Percentiles rank a stretch among this genome's conserved stretches.
phyloP scores from a whole-genome alignment of 306 rosid species.

The Lathyrus aphaca region DNA sequence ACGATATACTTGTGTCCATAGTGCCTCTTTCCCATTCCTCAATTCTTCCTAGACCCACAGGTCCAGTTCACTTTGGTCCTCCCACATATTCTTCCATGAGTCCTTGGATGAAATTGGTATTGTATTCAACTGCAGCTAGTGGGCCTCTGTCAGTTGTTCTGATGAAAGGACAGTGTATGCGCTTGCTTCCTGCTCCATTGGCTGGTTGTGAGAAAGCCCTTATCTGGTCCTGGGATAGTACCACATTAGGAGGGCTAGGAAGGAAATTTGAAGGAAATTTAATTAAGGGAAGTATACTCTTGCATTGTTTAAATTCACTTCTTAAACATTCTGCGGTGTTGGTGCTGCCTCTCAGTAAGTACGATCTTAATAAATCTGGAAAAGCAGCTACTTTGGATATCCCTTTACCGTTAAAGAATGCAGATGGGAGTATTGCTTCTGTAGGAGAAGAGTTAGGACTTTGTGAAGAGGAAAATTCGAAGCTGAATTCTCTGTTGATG shows the following conservation, averaged over 20 bases:
- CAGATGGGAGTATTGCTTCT: slow-evolving; percentile 68
- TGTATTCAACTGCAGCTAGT: slow-evolving; percentile 73
- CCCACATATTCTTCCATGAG: slow-evolving; percentile 91
- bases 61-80: slow-evolving; percentile 94
- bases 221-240: slow-evolving; percentile 95
- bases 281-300: slow-evolving; percentile 79
- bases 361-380: slow-evolving; percentile 77
- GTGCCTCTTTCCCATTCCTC: slow-evolving; percentile 91
- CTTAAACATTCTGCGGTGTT: slow-evolving; percentile 84
- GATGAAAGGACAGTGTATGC: slow-evolving; percentile 93
- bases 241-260: slow-evolving; percentile 84
- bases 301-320: slow-evolving; percentile 90
- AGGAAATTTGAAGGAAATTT: slow-evolving; percentile 81
- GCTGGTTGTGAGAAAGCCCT: slow-evolving; percentile 95
- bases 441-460: slow-evolving; percentile 74
- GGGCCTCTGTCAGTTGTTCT: slow-evolving; percentile 92
- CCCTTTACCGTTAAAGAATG: slow-evolving; percentile 87
- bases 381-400: slow-evolving; percentile 73
- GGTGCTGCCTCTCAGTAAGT: slow-evolving; percentile 84
- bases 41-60: slow-evolving; percentile 80
- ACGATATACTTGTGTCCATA: slow-evolving; percentile 85
- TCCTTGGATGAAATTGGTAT: slow-evolving; percentile 97
- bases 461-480: slow-evolving; percentile 60
- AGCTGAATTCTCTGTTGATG: slow-evolving; percentile 63
- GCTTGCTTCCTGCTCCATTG: slow-evolving; percentile 95